Base-by-base conservation (phyloP, 306 rosid species). In the Carpinus viminea region DNA sequence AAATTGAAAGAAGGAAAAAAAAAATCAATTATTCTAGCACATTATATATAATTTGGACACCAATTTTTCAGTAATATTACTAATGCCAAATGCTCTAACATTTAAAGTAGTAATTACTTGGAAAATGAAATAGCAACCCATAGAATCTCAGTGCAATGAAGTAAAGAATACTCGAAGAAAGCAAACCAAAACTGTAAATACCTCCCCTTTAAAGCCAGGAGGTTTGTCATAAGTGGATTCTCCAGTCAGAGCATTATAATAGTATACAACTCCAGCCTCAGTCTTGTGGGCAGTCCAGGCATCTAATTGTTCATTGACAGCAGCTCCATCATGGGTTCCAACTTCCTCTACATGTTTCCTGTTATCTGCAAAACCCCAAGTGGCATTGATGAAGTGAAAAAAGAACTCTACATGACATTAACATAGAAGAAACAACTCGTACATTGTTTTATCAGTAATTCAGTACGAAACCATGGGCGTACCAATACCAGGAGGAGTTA, bases 231-330 rank as follows among this genome's bases (percentile, higher is more conserved):
- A 95, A 3, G 98, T 95, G 78, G 99, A 95, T 83, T 84, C 90
- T 77, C 98, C 87, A 6, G 97, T 93, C 87, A 86, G 52, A 12
- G 96, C 91, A 89, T 95, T 95, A 81, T 95, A 95, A 79, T 95
- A 95, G 88, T 95, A 95, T 45, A 93, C 83, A 72, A 88, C 78
- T 79, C 97, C 99, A 17, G 89, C 73, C 76, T 92, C 99, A 68
- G 90, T 84, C 84, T 90, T 95, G 86, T 93, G 99, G 41, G 98
- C 93, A 71, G 97, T 88, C 99, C 99, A 95, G 74, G 97, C 87
- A 79, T 91, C 98, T 38, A 85, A 74, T 45, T 85, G 90, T 74
- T 92, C 92, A 79, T 46, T 83, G 43, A 80, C 74, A 76, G 82
- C 76, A 75, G 61, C 78, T 66, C 70, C 82, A 68, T 69, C 75